These are phyloP conservation scores for Zygosaccharomyces gambellarensis DNA, from an alignment of 805 yeast genomes.

Conservation along the genomic window DNA sequence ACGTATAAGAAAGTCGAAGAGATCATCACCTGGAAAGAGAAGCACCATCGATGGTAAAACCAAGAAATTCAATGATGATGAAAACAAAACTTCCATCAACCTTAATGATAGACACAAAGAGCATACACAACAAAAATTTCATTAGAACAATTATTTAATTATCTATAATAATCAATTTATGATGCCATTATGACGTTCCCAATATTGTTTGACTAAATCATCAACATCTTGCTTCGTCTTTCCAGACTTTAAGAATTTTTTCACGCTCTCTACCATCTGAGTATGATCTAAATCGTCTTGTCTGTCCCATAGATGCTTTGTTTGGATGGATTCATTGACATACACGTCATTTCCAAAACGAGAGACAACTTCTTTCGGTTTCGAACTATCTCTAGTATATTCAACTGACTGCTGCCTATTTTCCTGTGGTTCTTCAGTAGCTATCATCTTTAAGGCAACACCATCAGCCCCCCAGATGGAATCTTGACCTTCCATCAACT, in stretches of 20 bases:
- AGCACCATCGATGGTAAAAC: not conserved
- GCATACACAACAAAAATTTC: not conserved
- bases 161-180: not conserved
- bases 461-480: slow-evolving; percentile 2
- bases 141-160: not conserved
- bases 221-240: slow-evolving; percentile 6
- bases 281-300: slow-evolving; percentile 1
- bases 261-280: slow-evolving; percentile 5
- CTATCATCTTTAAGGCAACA: slow-evolving; percentile 8
- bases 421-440: not conserved
- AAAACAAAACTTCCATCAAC: not conserved
- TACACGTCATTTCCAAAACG: slow-evolving; percentile 8
- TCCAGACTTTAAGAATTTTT: slow-evolving; percentile 7
- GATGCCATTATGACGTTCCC: slow-evolving; percentile 6
- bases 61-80: not conserved
- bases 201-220: slow-evolving; percentile 2
- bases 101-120: not conserved
- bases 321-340: not conserved
- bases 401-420: not conserved
- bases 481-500: not conserved
- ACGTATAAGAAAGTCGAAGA: not conserved
- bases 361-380: not conserved
- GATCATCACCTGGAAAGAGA: not conserved
- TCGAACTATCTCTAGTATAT: not conserved
- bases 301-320: not conserved